Evolutionary conservation across 1,139 yeast genomes (phyloP).

Genomic region (Suhomyces taliae): DNA sequence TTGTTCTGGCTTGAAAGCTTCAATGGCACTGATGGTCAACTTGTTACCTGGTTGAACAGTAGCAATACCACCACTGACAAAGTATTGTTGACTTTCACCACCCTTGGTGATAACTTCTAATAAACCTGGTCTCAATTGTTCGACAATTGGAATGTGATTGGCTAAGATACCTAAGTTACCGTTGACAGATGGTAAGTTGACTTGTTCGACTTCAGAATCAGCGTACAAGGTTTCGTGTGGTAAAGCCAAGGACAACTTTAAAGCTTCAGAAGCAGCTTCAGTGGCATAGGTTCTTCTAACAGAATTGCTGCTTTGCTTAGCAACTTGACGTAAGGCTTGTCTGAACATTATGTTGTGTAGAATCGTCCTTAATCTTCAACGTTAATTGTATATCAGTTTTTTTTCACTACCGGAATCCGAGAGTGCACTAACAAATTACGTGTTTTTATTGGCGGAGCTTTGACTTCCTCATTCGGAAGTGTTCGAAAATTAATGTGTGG

Average conservation of each 20-base stretch:
- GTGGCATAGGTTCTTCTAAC: conserved; percentile 89
- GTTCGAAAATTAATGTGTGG: background rate
- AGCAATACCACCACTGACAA: conserved; percentile 96
- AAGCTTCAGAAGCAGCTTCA: conserved; percentile 70
- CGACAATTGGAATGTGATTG: conserved; percentile 96
- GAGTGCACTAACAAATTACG: conserved; percentile 12
- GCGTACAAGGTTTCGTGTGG: conserved; percentile 73
- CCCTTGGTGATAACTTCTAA: conserved; percentile 84
- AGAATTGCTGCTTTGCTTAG: conserved; percentile 61
- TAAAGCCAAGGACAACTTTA: conserved; percentile 86
- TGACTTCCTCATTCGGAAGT: conserved; percentile 33
- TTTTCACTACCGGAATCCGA: conserved; percentile 13
- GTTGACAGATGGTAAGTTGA: conserved; percentile 91
- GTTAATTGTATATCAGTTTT: conserved; percentile 5
- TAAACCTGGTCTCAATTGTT: conserved; percentile 95
- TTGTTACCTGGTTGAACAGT: conserved; percentile 94
- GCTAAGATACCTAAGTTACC: conserved; percentile 98
- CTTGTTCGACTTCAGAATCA: conserved; percentile 70
- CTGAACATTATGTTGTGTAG: conserved; percentile 52
- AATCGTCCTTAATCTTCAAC: conserved; percentile 1
- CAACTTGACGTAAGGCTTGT: conserved; percentile 64
- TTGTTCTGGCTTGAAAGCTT: conserved; percentile 90
- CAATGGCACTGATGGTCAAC: conserved; percentile 89
- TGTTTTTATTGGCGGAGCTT: conserved; percentile 30
- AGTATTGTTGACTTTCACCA: conserved; percentile 77